Conservation (phyloP, 257 asterid genomes). For the Datura wrightii region DNA sequence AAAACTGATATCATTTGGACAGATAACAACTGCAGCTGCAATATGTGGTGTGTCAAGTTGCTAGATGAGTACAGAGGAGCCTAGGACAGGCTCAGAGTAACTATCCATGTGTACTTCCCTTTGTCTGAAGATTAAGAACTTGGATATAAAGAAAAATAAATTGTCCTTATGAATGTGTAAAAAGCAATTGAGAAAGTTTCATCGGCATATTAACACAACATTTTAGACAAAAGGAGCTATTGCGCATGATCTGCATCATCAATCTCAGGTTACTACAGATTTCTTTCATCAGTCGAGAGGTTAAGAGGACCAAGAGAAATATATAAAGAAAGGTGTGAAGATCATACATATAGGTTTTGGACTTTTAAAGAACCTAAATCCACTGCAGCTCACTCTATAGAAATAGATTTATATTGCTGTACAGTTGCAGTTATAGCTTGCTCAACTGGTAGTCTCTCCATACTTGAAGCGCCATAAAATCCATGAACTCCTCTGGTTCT, state of each 20-base stretch:
- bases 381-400: conserved; percentile 44
- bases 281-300: not conserved
- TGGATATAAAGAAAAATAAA: not conserved
- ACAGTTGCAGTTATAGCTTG: conserved; percentile 82
- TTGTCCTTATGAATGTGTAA: not conserved
- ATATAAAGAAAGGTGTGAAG: not conserved
- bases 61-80: conserved; percentile 47
- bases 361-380: not conserved
- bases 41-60: conserved; percentile 64
- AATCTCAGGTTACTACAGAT: not conserved
- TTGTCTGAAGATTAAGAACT: not conserved
- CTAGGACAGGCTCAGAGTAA: conserved; percentile 51
- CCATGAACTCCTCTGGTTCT: conserved; percentile 91
- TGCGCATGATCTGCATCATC: not conserved
- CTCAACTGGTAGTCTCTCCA: conserved; percentile 98
- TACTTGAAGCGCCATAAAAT: conserved; percentile 93
- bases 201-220: not conserved
- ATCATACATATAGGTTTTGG: not conserved
- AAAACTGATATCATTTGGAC: conserved; percentile 49
- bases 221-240: not conserved
- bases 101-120: not conserved
- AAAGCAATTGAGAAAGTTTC: not conserved
- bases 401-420: conserved; percentile 77
- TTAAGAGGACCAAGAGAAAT: conserved; percentile 2
- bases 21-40: conserved; percentile 57